Conservation (phyloP, 1,139 yeast genomes). For the Magnusiomyces tetraspermus region DNA sequence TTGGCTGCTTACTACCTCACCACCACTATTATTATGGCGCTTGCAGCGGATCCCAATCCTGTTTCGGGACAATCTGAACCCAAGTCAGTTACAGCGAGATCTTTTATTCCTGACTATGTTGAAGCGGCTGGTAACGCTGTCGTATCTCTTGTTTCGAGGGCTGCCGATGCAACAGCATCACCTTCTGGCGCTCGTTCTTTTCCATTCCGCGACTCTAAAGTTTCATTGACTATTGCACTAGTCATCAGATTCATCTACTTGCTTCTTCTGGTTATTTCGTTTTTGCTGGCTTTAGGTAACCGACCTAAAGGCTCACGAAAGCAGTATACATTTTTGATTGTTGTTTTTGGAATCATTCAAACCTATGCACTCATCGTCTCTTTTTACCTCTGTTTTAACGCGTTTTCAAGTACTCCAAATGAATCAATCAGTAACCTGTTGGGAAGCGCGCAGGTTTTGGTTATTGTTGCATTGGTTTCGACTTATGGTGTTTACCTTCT, state of each 20-base stretch:
- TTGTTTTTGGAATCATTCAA: constrained; percentile 35
- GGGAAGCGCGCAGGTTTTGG: constrained; percentile 32
- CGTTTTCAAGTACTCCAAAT: constrained; percentile 22
- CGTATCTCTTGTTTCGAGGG: background rate
- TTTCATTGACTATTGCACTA: constrained; percentile 29
- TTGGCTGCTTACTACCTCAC: constrained; percentile 74
- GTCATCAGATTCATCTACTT: constrained; percentile 32
- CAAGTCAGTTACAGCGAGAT: background rate
- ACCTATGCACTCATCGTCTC: constrained; percentile 33
- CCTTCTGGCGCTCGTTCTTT: background rate
- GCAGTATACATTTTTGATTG: constrained; percentile 29
- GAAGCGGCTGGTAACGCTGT: background rate
- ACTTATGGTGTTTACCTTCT: constrained; percentile 82
- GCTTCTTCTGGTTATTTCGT: constrained; percentile 32
- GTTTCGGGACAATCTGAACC: background rate
- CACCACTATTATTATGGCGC: constrained; percentile 41
- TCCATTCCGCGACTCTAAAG: constrained; percentile 7
- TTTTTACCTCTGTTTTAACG: constrained; percentile 33
- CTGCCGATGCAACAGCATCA: background rate
- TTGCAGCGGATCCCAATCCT: constrained; percentile 33
- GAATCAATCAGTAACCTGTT: constrained; percentile 9
- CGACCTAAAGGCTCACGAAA: constrained; percentile 35
- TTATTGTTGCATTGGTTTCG: constrained; percentile 76
- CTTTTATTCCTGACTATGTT: background rate
- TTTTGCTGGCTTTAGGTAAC: constrained; percentile 37